Percentiles rank a stretch among this genome's conserved stretches.
These are phyloP conservation scores for Casuarina cunninghamiana DNA, from an alignment of 306 rosid genomes.

Conservation along the genomic window DNA sequence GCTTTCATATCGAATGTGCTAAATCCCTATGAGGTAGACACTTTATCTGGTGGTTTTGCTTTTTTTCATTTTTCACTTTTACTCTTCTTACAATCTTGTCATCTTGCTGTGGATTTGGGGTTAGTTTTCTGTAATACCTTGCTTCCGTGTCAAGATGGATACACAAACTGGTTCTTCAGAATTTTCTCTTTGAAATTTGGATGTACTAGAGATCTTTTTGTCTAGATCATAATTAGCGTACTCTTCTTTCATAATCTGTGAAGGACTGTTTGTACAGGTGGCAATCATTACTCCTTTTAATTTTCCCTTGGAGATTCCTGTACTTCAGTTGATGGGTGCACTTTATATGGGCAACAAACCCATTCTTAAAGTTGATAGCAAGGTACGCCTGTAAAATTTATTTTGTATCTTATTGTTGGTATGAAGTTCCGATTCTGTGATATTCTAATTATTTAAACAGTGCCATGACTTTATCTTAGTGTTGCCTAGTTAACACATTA, in stretches of 20 bases:
- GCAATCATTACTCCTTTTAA: constrained; percentile 94
- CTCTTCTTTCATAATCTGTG: constrained; percentile 9
- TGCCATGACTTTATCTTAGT: not conserved
- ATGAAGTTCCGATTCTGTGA: not conserved
- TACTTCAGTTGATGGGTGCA: constrained; percentile 98
- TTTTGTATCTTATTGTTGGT: not conserved
- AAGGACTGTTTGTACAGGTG: constrained; percentile 53
- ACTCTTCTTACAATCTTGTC: not conserved
- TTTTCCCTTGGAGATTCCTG: constrained; percentile 95
- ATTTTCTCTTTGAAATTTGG: constrained; percentile 10
- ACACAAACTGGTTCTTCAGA: constrained; percentile 9
- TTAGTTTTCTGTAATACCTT: constrained; percentile 19
- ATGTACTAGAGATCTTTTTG: not conserved
- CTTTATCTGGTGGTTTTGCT: constrained; percentile 6
- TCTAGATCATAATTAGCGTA: not conserved
- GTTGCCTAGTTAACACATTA: not conserved
- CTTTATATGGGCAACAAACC: constrained; percentile 99
- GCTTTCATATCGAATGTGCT: constrained; percentile 1
- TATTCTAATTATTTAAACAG: not conserved
- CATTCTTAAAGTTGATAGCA: constrained; percentile 91
- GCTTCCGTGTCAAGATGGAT: constrained; percentile 17
- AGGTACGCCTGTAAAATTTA: constrained; percentile 42
- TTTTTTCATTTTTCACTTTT: not conserved
- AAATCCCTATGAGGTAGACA: constrained; percentile 8
- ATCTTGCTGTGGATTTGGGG: constrained; percentile 18